Base-by-base conservation (phyloP, 768 basidiomycete species). In the Hydnomerulius pinastri region DNA sequence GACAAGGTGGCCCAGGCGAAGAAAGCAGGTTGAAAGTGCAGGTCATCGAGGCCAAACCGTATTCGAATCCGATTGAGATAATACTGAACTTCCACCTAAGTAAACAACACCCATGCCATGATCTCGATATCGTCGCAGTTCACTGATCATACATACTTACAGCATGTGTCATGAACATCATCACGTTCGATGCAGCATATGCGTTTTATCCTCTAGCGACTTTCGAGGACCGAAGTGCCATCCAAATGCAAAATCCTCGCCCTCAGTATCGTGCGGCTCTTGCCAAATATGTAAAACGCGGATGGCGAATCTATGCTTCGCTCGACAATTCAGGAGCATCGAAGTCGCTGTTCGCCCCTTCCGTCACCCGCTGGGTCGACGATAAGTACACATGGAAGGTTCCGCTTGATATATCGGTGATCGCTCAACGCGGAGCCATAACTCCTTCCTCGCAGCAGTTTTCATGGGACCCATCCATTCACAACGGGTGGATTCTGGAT, bases 81-180 rank as follows among this genome's bases (percentile, higher is more conserved):
- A 70, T 78, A 15, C 36, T 78, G 0, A 53, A 57, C 27, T 78
- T 77, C 50, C 77, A 78, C 48, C 74, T 74, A 2, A 76, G 77
- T 77, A 36, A 24, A 28, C n/a, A n/a, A n/a, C n/a, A n/a, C n/a
- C n/a, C n/a, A n/a, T n/a, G n/a, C n/a, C n/a, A n/a, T n/a, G n/a
- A n/a, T n/a, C n/a, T n/a, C n/a, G n/a, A n/a, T n/a, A n/a, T n/a
- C n/a, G n/a, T n/a, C n/a, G n/a, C n/a, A n/a, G n/a, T n/a, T n/a
- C n/a, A n/a, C n/a, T n/a, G n/a, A n/a, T n/a, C n/a, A n/a, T n/a
- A n/a, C 9, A 20, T 25, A 28, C 43, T 12, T 51, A 28, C 36
- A 75, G 75, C 74, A 4, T 66, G 66, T 41, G 74, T 75, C 2
- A 73, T 77, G 71, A 77, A 77, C 51, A 40, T 75, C 6, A 73